A percentile compares a stretch with the other conserved stretches of the same genome.
Conservation (phyloP, 345 rosid genomes). For the Eutrema yunnanense region DNA sequence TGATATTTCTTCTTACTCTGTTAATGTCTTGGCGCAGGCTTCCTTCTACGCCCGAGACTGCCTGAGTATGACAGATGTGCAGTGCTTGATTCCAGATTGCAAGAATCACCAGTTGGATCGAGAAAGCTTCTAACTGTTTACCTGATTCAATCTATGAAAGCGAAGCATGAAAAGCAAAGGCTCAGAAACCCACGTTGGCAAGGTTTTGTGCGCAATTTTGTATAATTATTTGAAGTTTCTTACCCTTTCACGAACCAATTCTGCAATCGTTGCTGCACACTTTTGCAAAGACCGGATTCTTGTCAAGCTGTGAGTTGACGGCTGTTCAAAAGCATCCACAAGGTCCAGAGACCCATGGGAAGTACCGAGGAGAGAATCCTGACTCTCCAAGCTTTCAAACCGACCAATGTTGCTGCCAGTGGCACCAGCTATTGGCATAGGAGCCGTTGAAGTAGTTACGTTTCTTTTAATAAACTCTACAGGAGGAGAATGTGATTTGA, state of each 20-base stretch:
- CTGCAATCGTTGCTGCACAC: conserved; percentile 64
- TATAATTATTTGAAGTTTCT: not conserved
- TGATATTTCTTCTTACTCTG: conserved; percentile 42
- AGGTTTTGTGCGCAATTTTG: not conserved
- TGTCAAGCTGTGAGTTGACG: conserved; percentile 56
- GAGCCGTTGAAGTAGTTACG: conserved; percentile 43
- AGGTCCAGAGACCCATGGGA: conserved; percentile 70
- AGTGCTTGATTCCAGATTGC: conserved; percentile 97
- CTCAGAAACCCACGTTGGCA: not conserved
- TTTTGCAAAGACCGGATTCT: conserved; percentile 77
- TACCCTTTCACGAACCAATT: conserved; percentile 64
- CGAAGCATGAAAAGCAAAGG: conserved; percentile 4
- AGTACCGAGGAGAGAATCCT: conserved; percentile 60
- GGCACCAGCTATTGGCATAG: conserved; percentile 58
- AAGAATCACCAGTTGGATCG: conserved; percentile 92
- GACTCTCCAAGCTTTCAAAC: conserved; percentile 62
- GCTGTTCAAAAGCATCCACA: conserved; percentile 64
- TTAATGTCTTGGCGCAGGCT: conserved; percentile 53
- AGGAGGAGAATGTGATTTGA: conserved; percentile 48
- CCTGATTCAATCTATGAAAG: conserved; percentile 43
- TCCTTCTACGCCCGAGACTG: conserved; percentile 86
- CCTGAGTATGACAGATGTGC: conserved; percentile 88
- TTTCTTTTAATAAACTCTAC: conserved; percentile 32
- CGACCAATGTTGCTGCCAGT: conserved; percentile 30
- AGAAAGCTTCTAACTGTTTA: conserved; percentile 76